Evolutionary conservation across 2,329 filamentous ascomycete species (phyloP).

Genomic region (Trichoderma sp.): DNA sequence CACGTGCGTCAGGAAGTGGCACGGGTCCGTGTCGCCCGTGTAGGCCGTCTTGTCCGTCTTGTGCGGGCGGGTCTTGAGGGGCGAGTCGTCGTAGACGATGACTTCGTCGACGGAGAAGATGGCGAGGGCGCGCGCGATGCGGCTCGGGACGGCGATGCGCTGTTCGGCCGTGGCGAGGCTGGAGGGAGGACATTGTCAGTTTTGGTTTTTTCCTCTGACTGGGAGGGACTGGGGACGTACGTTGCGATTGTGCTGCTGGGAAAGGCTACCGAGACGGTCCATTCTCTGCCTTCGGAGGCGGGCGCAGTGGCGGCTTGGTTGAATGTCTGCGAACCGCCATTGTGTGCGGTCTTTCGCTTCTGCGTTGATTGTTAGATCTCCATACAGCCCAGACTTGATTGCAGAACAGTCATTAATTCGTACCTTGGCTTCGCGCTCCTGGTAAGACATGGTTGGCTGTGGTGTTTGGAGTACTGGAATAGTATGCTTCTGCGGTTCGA

Average conservation of each 20-base stretch:
- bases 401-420: background rate
- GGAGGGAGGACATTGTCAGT: conserved; percentile 1
- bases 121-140: conserved; percentile 77
- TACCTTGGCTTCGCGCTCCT: conserved; percentile 41
- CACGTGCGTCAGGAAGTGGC: conserved; percentile 77
- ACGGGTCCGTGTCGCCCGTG: conserved; percentile 74
- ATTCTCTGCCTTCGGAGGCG: conserved; percentile 62
- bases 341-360: conserved; percentile 55
- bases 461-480: background rate
- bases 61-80: conserved; percentile 48
- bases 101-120: conserved; percentile 86
- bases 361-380: conserved; percentile 33
- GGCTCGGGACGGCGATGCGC: conserved; percentile 71
- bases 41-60: conserved; percentile 56
- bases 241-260: conserved; percentile 77
- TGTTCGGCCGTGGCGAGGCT: conserved; percentile 75
- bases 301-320: conserved; percentile 71
- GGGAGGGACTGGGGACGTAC: conserved; percentile 47
- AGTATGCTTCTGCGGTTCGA: background rate
- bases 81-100: conserved; percentile 75
- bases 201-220: too few species aligned
- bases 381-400: background rate
- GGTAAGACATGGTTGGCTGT: conserved; percentile 38
- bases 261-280: conserved; percentile 77
- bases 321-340: conserved; percentile 47